phyloP scores from a whole-genome alignment of 371 early-diverging fungal genomes.

The Fennellomyces sp. region DNA sequence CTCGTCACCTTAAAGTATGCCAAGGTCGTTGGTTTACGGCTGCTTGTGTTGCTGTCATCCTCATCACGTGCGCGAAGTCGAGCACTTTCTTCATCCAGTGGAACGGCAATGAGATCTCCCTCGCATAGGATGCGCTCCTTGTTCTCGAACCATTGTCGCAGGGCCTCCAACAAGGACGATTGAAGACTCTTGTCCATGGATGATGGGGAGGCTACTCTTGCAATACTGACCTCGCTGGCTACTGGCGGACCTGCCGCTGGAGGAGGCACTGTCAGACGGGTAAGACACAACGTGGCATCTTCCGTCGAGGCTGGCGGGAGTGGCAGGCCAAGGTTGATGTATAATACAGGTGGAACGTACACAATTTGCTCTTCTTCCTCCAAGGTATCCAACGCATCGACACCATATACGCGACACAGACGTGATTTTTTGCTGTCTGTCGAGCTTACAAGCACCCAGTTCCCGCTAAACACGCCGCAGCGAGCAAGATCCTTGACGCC shows the following conservation, averaged over 20 bases:
- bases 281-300: conserved; percentile 25
- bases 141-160: conserved; percentile 72
- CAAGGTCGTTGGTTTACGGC: conserved; percentile 33
- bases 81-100: conserved; percentile 56
- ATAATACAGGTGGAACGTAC: conserved; percentile 61
- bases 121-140: conserved; percentile 72
- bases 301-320: conserved; percentile 35
- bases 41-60: background rate
- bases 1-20: conserved; percentile 62
- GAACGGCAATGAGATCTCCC: conserved; percentile 75
- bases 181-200: conserved; percentile 75
- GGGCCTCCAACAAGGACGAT: conserved; percentile 58
- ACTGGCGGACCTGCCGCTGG: conserved; percentile 54
- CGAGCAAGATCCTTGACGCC: conserved; percentile 62
- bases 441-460: conserved; percentile 60
- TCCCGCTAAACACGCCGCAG: conserved; percentile 75
- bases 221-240: conserved; percentile 71
- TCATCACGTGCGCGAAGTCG: conserved; percentile 18
- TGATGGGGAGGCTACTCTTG: conserved; percentile 76
- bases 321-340: conserved; percentile 60
- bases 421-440: conserved; percentile 49
- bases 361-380: conserved; percentile 22
- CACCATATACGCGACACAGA: conserved; percentile 48
- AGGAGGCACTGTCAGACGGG: conserved; percentile 33
- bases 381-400: conserved; percentile 23